Evolutionary conservation across 2,329 filamentous ascomycete species (phyloP).

Genomic region (Thyridium curvatum): DNA sequence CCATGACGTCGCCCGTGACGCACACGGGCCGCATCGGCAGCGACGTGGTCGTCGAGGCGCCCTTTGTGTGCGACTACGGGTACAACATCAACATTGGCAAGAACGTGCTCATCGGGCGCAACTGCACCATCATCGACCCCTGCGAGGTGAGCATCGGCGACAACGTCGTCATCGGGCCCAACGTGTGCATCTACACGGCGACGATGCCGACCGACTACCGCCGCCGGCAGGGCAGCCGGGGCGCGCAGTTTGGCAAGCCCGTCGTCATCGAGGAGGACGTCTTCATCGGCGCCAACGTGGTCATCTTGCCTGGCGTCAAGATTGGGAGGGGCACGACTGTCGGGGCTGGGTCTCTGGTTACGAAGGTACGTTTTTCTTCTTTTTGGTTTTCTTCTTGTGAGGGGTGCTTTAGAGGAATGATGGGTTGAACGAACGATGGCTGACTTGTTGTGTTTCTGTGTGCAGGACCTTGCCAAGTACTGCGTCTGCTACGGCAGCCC

Average conservation of each 20-base stretch:
- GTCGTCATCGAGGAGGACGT: constrained; percentile 82
- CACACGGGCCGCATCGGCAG: constrained; percentile 62
- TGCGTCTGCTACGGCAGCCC: constrained; percentile 15
- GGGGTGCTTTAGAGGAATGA: too few species aligned
- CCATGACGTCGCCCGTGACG: constrained; percentile 42
- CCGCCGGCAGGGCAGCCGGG: constrained; percentile 66
- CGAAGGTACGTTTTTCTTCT: constrained; percentile 47
- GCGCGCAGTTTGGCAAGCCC: constrained; percentile 61
- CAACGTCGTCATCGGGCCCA: constrained; percentile 70
- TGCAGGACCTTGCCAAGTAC: constrained; percentile 10
- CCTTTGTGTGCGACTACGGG: constrained; percentile 90
- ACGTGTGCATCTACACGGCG: constrained; percentile 79
- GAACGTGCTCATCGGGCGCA: constrained; percentile 74
- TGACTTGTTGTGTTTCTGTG: too few species aligned
- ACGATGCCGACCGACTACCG: constrained; percentile 68
- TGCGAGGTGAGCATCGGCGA: constrained; percentile 76
- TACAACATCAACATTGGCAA: constrained; percentile 90
- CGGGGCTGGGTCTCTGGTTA: constrained; percentile 80
- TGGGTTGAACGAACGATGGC: neutral
- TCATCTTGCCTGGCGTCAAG: constrained; percentile 70
- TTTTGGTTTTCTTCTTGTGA: neutral
- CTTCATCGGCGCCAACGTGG: constrained; percentile 73
- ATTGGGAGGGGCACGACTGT: constrained; percentile 76
- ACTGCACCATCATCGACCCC: constrained; percentile 84
- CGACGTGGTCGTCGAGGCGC: constrained; percentile 73